These are phyloP conservation scores for Mentha longifolia DNA, from an alignment of 257 asterid genomes.

Conservation along the genomic window DNA sequence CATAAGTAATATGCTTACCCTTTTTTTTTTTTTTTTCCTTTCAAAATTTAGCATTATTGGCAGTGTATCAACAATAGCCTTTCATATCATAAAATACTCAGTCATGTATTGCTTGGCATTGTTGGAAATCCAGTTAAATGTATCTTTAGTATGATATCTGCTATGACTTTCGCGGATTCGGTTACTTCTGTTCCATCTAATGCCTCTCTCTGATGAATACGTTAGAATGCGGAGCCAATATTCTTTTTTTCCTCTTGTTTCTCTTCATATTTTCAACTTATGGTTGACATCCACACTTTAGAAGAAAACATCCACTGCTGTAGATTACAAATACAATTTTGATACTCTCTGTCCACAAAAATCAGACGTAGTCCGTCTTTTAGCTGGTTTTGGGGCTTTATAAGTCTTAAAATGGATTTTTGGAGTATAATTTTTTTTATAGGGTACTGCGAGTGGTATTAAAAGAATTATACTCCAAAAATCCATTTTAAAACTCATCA, in stretches of 20 bases:
- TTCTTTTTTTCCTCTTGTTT: not conserved
- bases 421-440: too few species aligned
- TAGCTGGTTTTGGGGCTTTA: too few species aligned
- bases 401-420: too few species aligned
- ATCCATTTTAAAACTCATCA: too few species aligned
- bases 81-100: not conserved
- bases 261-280: not conserved
- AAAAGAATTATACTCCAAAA: too few species aligned
- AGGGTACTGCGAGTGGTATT: too few species aligned
- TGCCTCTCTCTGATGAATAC: not conserved
- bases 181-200: conserved; percentile 7
- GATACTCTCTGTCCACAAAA: too few species aligned
- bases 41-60: not conserved
- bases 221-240: not conserved
- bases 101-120: conserved; percentile 1
- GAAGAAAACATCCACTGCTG: not conserved
- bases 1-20: not conserved
- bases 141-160: too few species aligned
- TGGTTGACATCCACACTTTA: not conserved
- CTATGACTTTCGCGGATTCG: not conserved
- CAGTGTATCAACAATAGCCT: not conserved
- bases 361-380: too few species aligned
- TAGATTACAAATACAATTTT: conserved; percentile 8
- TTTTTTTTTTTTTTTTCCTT: not conserved
- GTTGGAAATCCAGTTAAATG: not conserved